Evolutionary conservation across 2,329 filamentous ascomycete species (phyloP).

Genomic region (Calonectria multiphialidica): DNA sequence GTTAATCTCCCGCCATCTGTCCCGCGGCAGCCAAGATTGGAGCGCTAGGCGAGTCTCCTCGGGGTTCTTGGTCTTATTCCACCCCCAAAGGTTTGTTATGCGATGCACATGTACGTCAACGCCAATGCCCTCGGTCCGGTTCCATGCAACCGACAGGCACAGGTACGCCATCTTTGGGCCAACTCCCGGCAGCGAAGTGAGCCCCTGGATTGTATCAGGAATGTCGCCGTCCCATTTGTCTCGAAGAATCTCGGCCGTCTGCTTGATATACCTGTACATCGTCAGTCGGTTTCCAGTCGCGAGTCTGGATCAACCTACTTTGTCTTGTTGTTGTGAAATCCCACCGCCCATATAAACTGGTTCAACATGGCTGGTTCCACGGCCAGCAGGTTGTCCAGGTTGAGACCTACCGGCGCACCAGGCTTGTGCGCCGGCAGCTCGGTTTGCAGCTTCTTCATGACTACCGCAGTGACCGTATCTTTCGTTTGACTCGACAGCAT

Average conservation of each 20-base stretch:
- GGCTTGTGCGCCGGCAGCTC: slow-evolving; percentile 70
- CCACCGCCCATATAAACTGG: slow-evolving; percentile 83
- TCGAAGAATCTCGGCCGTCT: slow-evolving; percentile 77
- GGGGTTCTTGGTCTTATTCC: slow-evolving; percentile 84
- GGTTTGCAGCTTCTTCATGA: slow-evolving; percentile 83
- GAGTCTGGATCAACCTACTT: slow-evolving; percentile 53
- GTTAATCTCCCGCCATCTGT: slow-evolving; percentile 94
- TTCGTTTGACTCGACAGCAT: slow-evolving; percentile 96
- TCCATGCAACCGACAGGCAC: slow-evolving; percentile 81
- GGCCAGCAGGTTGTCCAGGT: slow-evolving; percentile 81
- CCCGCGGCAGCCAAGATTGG: slow-evolving; percentile 84
- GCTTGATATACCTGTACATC: slow-evolving; percentile 71
- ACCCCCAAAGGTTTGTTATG: slow-evolving; percentile 94
- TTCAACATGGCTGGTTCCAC: slow-evolving; percentile 76
- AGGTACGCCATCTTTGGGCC: slow-evolving; percentile 97
- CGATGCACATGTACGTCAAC: slow-evolving; percentile 96
- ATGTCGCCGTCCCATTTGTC: slow-evolving; percentile 82
- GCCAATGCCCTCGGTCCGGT: slow-evolving; percentile 79
- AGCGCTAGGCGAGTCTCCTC: slow-evolving; percentile 84
- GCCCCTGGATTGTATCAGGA: slow-evolving; percentile 79
- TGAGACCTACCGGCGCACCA: slow-evolving; percentile 68
- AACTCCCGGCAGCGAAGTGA: slow-evolving; percentile 85
- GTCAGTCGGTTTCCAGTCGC: slow-evolving; percentile 30
- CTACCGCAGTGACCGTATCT: slow-evolving; percentile 88
- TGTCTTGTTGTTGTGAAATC: slow-evolving; percentile 96